A percentile compares a stretch with the other conserved stretches of the same genome.
These are phyloP conservation scores for Pestalotiopsis sp. DNA, from an alignment of 2,329 filamentous ascomycete genomes.

Conservation along the genomic window DNA sequence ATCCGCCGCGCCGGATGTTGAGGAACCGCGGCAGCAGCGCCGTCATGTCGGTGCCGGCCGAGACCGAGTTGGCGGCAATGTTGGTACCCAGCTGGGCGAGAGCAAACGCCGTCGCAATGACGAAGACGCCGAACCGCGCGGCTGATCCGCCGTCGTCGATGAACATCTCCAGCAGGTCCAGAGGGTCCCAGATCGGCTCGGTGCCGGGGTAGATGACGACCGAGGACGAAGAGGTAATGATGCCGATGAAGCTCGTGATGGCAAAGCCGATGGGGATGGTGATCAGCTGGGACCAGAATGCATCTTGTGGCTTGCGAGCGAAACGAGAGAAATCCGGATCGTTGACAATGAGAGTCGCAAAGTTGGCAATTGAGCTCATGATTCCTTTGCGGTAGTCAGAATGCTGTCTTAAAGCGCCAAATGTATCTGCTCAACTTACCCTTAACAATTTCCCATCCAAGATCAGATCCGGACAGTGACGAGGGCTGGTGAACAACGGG, in stretches of 20 bases:
- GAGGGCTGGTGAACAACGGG: conserved; percentile 75
- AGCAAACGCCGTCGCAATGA: conserved; percentile 71
- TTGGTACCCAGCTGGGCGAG: conserved; percentile 85
- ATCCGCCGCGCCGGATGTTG: conserved; percentile 84
- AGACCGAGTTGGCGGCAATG: conserved; percentile 84
- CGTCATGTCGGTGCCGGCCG: conserved; percentile 80
- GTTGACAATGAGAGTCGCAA: conserved; percentile 82
- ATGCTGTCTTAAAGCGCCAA: too few species aligned
- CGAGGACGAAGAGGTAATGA: conserved; percentile 75
- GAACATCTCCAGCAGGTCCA: conserved; percentile 67
- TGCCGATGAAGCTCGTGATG: conserved; percentile 82
- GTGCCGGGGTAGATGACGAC: conserved; percentile 64
- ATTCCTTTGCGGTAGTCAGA: conserved; percentile 49
- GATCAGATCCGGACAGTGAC: conserved; percentile 62
- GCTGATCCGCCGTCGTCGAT: conserved; percentile 68
- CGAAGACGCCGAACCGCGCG: conserved; percentile 74
- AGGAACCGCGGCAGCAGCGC: conserved; percentile 78
- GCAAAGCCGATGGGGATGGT: conserved; percentile 74
- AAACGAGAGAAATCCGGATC: conserved; percentile 87
- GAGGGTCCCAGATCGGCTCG: conserved; percentile 72
- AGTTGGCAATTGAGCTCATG: conserved; percentile 90
- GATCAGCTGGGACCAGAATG: conserved; percentile 78
- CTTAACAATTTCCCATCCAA: conserved; percentile 82
- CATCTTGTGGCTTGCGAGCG: conserved; percentile 72
- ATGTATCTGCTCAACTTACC: conserved; percentile 31